These are phyloP conservation scores for Leccinum barrowsii DNA, from an alignment of 768 basidiomycete genomes.

Conservation along the genomic window DNA sequence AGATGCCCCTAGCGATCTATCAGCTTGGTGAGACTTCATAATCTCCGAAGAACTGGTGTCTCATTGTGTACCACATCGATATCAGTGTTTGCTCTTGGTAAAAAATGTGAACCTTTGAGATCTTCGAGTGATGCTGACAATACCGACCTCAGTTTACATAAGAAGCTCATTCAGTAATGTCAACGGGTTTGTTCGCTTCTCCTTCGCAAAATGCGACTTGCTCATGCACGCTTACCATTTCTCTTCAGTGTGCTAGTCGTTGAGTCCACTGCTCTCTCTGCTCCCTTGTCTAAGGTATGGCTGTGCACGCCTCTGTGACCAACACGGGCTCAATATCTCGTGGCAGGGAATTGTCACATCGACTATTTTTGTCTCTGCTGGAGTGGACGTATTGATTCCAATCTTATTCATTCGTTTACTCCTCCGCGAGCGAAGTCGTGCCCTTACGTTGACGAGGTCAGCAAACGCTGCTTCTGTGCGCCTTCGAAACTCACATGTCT, in stretches of 20 bases:
- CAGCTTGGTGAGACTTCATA: conserved; percentile 3
- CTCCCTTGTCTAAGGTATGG: background rate
- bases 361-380: background rate
- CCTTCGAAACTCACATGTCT: background rate
- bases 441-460: background rate
- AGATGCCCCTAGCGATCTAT: background rate
- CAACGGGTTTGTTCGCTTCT: background rate
- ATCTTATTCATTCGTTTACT: background rate
- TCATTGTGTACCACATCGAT: background rate
- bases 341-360: background rate
- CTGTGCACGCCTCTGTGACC: background rate
- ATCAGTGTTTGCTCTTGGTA: background rate
- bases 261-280: background rate
- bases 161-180: background rate
- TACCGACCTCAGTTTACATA: background rate
- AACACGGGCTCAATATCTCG: background rate
- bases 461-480: background rate
- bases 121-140: background rate
- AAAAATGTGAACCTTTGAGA: background rate
- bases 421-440: background rate
- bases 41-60: background rate
- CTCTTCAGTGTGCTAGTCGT: background rate
- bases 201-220: background rate
- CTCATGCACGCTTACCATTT: background rate
- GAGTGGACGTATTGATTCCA: background rate